Conservation (phyloP, 1,139 yeast species). For the Saccharomyces hybrid region DNA sequence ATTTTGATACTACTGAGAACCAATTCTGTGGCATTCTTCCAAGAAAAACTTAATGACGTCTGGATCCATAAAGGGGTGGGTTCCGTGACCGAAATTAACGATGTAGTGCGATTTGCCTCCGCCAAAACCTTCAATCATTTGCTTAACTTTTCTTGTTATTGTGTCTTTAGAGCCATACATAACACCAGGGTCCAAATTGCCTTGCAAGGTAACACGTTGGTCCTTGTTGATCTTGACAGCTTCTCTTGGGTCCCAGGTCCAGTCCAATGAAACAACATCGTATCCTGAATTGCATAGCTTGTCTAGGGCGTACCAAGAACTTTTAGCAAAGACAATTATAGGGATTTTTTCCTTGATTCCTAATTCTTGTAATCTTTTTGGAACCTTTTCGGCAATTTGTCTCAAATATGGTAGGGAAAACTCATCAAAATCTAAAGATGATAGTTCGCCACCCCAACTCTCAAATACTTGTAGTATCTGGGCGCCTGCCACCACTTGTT, state of each 20-base stretch:
- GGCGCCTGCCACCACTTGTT: constrained; percentile 95
- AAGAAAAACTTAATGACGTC: constrained; percentile 77
- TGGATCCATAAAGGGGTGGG: constrained; percentile 95
- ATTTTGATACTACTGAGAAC: constrained; percentile 30
- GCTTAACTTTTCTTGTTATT: constrained; percentile 72
- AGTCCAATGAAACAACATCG: constrained; percentile 82
- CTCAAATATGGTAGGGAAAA: constrained; percentile 82
- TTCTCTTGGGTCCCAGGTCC: constrained; percentile 80
- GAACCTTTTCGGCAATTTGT: constrained; percentile 66
- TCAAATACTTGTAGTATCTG: constrained; percentile 95
- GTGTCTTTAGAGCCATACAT: constrained; percentile 83
- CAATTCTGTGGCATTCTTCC: constrained; percentile 79
- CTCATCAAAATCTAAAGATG: constrained; percentile 79
- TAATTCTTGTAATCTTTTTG: constrained; percentile 59
- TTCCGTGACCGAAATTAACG: constrained; percentile 94
- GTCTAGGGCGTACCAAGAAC: constrained; percentile 95
- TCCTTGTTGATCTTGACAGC: constrained; percentile 74
- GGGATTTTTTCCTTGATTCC: constrained; percentile 72
- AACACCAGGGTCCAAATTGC: constrained; percentile 90
- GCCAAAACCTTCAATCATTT: constrained; percentile 83
- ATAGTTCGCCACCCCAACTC: constrained; percentile 96
- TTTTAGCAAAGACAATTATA: constrained; percentile 85
- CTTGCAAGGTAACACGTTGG: constrained; percentile 81
- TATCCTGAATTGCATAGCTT: constrained; percentile 79
- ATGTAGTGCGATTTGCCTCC: constrained; percentile 89